A percentile compares a stretch with the other conserved stretches of the same genome.
phyloP scores from a whole-genome alignment of 2,329 filamentous ascomycete species.

The Zarea fungicola region DNA sequence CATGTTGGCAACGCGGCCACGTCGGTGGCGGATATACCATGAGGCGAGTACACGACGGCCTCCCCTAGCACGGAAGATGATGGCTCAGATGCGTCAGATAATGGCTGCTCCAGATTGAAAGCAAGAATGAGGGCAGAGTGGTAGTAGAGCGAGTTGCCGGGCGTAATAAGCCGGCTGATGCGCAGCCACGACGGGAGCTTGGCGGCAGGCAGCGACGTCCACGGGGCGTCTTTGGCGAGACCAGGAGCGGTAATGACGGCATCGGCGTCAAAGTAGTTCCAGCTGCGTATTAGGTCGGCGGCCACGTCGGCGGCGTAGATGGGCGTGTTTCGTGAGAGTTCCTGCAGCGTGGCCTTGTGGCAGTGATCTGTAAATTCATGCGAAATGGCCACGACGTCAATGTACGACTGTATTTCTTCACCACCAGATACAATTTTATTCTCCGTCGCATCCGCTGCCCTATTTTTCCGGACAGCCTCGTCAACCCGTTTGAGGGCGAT shows the following conservation, averaged over 20 bases:
- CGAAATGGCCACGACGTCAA: conserved; percentile 55
- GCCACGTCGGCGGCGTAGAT: conserved; percentile 57
- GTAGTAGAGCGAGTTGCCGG: conserved; percentile 52
- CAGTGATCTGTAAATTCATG: conserved; percentile 68
- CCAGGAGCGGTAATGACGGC: conserved; percentile 44
- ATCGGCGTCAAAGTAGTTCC: conserved; percentile 52
- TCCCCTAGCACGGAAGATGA: conserved; percentile 31
- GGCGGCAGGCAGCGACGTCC: conserved; percentile 18
- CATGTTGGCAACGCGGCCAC: conserved; percentile 31
- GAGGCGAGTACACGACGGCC: conserved; percentile 59
- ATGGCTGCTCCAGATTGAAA: conserved; percentile 32
- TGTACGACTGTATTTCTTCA: conserved; percentile 25
- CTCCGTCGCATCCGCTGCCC: background rate
- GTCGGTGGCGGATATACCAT: conserved; percentile 48
- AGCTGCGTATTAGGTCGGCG: conserved; percentile 49
- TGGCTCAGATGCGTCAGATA: too few species aligned
- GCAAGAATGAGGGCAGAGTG: conserved; percentile 57
- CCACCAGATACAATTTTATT: too few species aligned
- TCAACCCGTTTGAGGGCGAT: conserved; percentile 46
- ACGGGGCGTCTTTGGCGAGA: conserved; percentile 29
- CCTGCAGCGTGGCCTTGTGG: conserved; percentile 54
- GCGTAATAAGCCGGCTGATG: conserved; percentile 51
- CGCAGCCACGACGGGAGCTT: conserved; percentile 55
- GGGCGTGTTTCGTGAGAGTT: conserved; percentile 48
- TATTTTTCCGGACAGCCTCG: background rate